phyloP scores from a whole-genome alignment of 83 land plant species.

The Picea mariana region DNA sequence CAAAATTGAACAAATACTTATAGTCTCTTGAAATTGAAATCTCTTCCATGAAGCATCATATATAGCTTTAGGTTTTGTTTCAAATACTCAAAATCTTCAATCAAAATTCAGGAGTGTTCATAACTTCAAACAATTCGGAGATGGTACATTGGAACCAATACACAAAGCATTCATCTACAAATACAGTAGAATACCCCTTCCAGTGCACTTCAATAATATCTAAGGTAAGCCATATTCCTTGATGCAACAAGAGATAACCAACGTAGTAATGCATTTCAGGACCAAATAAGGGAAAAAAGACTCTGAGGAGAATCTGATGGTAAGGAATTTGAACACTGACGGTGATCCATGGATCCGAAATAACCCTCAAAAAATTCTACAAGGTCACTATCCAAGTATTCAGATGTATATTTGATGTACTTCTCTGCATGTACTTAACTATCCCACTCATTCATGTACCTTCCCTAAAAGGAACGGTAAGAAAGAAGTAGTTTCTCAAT shows the following conservation, averaged over 20 bases:
- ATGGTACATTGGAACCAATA: neutral
- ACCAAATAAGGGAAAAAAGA: neutral
- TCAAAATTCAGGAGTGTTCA: neutral
- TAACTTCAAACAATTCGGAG: neutral
- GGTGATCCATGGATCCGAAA: conserved; percentile 19
- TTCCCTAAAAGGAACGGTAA: conserved; percentile 44
- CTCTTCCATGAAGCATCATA: too few species aligned
- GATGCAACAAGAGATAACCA: too few species aligned
- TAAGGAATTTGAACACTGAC: neutral
- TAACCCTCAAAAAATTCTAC: conserved; percentile 49
- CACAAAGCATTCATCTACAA: too few species aligned
- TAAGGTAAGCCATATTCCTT: too few species aligned
- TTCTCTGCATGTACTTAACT: conserved; percentile 43
- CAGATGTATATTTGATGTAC: conserved; percentile 50
- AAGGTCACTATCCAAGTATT: conserved; percentile 37
- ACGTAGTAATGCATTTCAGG: too few species aligned
- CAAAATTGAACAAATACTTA: neutral
- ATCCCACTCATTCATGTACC: conserved; percentile 31
- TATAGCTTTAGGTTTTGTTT: neutral
- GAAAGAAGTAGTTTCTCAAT: conserved; percentile 44
- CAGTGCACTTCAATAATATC: too few species aligned
- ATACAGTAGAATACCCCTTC: too few species aligned
- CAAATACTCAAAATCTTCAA: neutral
- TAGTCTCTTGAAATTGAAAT: too few species aligned
- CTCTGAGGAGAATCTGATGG: neutral